Evolutionary conservation across 371 early-diverging fungal species (phyloP).

Genomic region (Sporodiniella umbellata): DNA sequence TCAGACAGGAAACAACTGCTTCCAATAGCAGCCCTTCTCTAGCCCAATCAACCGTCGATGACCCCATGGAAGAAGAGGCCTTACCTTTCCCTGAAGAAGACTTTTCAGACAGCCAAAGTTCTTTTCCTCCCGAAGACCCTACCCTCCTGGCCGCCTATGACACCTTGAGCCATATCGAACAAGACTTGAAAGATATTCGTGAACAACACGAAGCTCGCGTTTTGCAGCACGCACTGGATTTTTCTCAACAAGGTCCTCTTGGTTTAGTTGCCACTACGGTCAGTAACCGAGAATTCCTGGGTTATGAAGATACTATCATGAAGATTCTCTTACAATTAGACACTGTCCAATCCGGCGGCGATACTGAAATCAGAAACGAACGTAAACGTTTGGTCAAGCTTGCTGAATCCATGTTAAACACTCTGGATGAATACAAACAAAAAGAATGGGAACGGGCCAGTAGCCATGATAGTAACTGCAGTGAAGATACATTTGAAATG

Average conservation of each 20-base stretch:
- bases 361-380: conserved; percentile 28
- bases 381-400: conserved; percentile 32
- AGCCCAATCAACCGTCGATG: neutral
- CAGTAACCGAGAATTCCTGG: conserved; percentile 24
- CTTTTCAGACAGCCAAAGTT: neutral
- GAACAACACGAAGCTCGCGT: conserved; percentile 16
- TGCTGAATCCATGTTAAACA: conserved; percentile 29
- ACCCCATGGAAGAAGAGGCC: conserved; percentile 1
- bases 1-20: too few relatives aligned
- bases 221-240: conserved; percentile 18
- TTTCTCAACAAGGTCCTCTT: conserved; percentile 15
- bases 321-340: conserved; percentile 34
- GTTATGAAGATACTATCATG: conserved; percentile 34
- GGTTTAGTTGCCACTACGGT: conserved; percentile 16
- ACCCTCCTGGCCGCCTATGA: conserved; percentile 16
- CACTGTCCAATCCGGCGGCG: conserved; percentile 36
- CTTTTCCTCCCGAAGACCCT: conserved; percentile 11
- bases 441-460: conserved; percentile 40
- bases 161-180: conserved; percentile 17
- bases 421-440: conserved; percentile 40
- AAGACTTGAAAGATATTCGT: conserved; percentile 23
- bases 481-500: conserved; percentile 6
- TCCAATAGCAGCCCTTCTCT: too few relatives aligned
- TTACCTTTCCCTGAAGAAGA: conserved; percentile 2
- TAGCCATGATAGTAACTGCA: conserved; percentile 5